Evolutionary conservation across 2,329 filamentous ascomycete genomes (phyloP).

Genomic region (Tetracladium maxilliforme): DNA sequence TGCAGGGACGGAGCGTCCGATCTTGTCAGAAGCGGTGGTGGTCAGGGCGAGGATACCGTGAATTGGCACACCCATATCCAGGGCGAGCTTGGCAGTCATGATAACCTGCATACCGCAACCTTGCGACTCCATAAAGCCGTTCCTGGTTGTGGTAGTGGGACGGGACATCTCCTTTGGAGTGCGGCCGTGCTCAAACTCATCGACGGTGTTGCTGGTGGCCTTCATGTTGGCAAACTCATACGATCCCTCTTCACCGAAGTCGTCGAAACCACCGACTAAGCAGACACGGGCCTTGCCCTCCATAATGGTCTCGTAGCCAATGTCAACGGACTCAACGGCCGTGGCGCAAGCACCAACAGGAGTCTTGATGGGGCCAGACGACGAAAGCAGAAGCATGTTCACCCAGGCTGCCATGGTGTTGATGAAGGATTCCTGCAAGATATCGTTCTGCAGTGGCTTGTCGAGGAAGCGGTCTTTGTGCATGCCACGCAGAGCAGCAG

Average conservation of each 20-base stretch:
- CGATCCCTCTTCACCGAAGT: conserved; percentile 97
- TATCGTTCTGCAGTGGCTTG: conserved; percentile 95
- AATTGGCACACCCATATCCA: conserved; percentile 98
- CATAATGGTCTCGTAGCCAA: conserved; percentile 95
- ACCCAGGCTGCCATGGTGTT: conserved; percentile 99
- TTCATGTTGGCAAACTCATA: conserved; percentile 99
- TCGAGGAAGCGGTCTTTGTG: conserved; percentile 96
- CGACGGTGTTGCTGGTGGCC: conserved; percentile 93
- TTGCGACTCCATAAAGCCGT: conserved; percentile 99
- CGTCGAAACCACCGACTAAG: conserved; percentile 96
- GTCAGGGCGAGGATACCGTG: conserved; percentile 89
- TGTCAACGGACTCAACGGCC: conserved; percentile 91
- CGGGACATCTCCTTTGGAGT: conserved; percentile 97
- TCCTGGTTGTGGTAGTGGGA: conserved; percentile 89
- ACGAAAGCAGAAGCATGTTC: conserved; percentile 96
- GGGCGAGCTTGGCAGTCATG: conserved; percentile 89
- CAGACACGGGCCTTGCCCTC: conserved; percentile 96
- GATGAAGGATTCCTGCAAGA: conserved; percentile 98
- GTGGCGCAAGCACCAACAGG: conserved; percentile 96
- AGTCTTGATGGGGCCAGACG: conserved; percentile 95
- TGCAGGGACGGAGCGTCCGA: conserved; percentile 90
- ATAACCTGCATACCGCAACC: conserved; percentile 96
- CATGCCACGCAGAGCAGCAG: conserved; percentile 85
- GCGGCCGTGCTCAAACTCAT: conserved; percentile 89
- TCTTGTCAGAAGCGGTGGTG: conserved; percentile 96